Conservation (phyloP, 2,329 filamentous ascomycete genomes). For the Thelonectria olida region DNA sequence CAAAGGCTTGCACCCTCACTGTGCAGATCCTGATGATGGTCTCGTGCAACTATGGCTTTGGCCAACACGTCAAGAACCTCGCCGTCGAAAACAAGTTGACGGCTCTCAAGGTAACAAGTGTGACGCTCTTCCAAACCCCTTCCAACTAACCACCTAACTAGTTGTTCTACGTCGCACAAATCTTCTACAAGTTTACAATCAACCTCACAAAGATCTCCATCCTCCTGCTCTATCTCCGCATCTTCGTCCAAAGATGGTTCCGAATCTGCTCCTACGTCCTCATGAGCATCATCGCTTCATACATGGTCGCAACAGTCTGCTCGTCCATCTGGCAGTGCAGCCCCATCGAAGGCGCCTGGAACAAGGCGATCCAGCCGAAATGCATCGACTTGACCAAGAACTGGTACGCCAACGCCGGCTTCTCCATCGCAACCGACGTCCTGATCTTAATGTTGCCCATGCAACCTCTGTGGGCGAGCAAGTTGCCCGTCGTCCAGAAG, state of each 20-base stretch:
- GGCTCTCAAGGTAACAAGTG: conserved; percentile 46
- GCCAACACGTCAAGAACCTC: conserved; percentile 50
- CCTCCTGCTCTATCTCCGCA: conserved; percentile 62
- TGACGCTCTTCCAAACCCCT: neutral
- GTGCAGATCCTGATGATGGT: conserved; percentile 52
- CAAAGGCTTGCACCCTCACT: conserved; percentile 46
- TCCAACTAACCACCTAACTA: conserved; percentile 36
- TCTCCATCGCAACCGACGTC: conserved; percentile 57
- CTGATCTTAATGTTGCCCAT: conserved; percentile 58
- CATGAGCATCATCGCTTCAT: conserved; percentile 54
- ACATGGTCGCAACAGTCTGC: conserved; percentile 54
- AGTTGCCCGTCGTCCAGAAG: conserved; percentile 53
- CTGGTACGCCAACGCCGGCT: conserved; percentile 60
- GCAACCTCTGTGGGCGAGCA: conserved; percentile 55
- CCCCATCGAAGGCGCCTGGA: conserved; percentile 57
- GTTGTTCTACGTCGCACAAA: conserved; percentile 61
- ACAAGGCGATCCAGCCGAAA: conserved; percentile 50
- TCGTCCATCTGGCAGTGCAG: conserved; percentile 61
- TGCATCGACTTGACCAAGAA: conserved; percentile 57
- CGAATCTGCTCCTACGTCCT: conserved; percentile 52
- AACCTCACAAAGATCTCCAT: conserved; percentile 64
- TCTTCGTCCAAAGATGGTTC: conserved; percentile 60
- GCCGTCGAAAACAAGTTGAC: conserved; percentile 45
- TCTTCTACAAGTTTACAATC: conserved; percentile 64
- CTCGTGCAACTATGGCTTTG: conserved; percentile 53